Evolutionary conservation across 768 basidiomycete species (phyloP).

Genomic region (Amanita pallidorosea): DNA sequence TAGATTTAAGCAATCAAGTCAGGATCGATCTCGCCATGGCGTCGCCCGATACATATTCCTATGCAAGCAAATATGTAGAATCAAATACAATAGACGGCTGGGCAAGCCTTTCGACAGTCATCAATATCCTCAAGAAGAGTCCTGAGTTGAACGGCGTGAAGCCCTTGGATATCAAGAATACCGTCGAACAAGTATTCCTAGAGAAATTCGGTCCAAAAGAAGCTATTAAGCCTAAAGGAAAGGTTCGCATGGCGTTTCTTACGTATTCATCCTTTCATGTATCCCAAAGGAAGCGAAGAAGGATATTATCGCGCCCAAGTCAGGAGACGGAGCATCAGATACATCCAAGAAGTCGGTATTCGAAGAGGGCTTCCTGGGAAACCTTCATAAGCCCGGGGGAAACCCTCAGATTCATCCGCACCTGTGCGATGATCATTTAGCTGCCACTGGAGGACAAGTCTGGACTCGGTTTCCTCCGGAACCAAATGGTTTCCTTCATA

Average conservation of each 20-base stretch:
- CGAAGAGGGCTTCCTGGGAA: slow-evolving; percentile 88
- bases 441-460: slow-evolving; percentile 70
- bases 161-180: slow-evolving; percentile 75
- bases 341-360: slow-evolving; percentile 60
- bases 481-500: slow-evolving; percentile 93
- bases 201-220: slow-evolving; percentile 68
- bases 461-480: slow-evolving; percentile 98
- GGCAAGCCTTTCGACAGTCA: slow-evolving; percentile 58
- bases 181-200: slow-evolving; percentile 59
- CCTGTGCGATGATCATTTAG: slow-evolving; percentile 74
- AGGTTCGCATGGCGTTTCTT: slow-evolving; percentile 27
- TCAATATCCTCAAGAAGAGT: slow-evolving; percentile 50
- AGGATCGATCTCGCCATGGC: slow-evolving; percentile 24
- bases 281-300: slow-evolving; percentile 39
- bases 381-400: slow-evolving; percentile 86
- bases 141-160: slow-evolving; percentile 73
- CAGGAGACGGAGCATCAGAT: slow-evolving; percentile 18
- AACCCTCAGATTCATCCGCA: slow-evolving; percentile 79
- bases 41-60: slow-evolving; percentile 43
- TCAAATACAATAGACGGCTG: slow-evolving; percentile 54
- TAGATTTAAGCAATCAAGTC: background rate
- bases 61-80: slow-evolving; percentile 36
- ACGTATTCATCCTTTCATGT: background rate
- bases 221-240: slow-evolving; percentile 50
- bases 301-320: slow-evolving; percentile 19